A percentile compares a stretch with the other conserved stretches of the same genome.
Conservation (phyloP, 2,329 filamentous ascomycete species). For the Claviceps spartinae region DNA sequence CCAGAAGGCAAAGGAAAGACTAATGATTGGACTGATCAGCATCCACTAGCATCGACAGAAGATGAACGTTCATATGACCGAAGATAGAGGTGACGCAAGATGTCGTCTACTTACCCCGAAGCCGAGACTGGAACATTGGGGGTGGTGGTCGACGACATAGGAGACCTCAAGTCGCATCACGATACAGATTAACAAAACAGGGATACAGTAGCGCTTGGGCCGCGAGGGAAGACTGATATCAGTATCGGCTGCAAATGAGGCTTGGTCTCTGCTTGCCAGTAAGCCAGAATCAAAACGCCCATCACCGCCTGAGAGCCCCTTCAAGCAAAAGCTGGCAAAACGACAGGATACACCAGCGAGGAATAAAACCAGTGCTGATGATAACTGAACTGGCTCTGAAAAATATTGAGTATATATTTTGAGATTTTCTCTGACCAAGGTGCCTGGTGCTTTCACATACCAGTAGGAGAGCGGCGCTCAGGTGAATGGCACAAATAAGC, state of each 20-base stretch:
- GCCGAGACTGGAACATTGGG: constrained; percentile 37
- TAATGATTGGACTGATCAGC: constrained; percentile 9
- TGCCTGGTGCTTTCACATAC: constrained; percentile 16
- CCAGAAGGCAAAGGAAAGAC: constrained; percentile 33
- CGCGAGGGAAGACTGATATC: constrained; percentile 27
- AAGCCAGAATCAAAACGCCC: constrained; percentile 29
- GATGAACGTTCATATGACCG: background rate
- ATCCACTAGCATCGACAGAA: background rate
- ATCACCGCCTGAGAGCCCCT: constrained; percentile 32
- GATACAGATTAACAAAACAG: constrained; percentile 29
- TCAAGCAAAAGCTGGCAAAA: constrained; percentile 26
- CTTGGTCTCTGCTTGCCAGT: constrained; percentile 8
- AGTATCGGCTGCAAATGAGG: constrained; percentile 20
- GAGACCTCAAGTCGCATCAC: constrained; percentile 35
- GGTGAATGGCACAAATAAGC: constrained; percentile 32
- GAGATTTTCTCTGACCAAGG: too few relatives aligned
- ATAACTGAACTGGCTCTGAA: constrained; percentile 35
- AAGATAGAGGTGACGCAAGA: background rate
- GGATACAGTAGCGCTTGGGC: constrained; percentile 32
- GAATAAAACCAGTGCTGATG: constrained; percentile 32
- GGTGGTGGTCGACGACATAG: constrained; percentile 29
- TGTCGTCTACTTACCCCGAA: constrained; percentile 26
- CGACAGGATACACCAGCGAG: constrained; percentile 30
- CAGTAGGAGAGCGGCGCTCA: constrained; percentile 34
- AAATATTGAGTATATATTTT: constrained; percentile 4